A percentile compares a stretch with the other conserved stretches of the same genome.
phyloP scores from a whole-genome alignment of 2,329 filamentous ascomycete species.

The Apiospora kogelbergensis region DNA sequence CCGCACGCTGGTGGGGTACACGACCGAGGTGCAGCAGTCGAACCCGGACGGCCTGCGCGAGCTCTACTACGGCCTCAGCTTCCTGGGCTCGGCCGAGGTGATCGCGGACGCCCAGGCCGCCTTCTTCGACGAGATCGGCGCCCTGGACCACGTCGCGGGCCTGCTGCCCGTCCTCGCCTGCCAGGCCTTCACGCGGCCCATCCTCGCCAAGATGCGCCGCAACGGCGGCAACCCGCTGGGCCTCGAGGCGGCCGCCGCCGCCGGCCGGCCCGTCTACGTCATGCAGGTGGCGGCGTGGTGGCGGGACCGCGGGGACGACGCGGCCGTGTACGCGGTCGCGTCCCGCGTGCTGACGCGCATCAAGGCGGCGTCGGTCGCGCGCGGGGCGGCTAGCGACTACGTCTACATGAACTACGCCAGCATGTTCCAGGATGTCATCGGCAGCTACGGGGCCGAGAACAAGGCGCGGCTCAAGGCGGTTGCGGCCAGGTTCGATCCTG shows the following conservation, averaged over 20 bases:
- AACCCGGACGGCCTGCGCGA: constrained; percentile 43
- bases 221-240: constrained; percentile 40
- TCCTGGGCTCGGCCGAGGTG: background rate
- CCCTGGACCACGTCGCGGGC: background rate
- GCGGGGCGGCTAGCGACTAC: constrained; percentile 20
- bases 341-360: constrained; percentile 19
- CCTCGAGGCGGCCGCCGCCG: constrained; percentile 24
- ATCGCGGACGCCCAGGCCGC: constrained; percentile 38
- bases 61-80: background rate
- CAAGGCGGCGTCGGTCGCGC: constrained; percentile 16
- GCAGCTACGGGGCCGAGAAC: background rate
- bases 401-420: constrained; percentile 9
- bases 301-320: constrained; percentile 20
- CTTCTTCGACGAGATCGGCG: background rate
- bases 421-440: constrained; percentile 1
- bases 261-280: constrained; percentile 23
- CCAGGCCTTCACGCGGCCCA: constrained; percentile 41
- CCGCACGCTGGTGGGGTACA: constrained; percentile 37
- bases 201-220: constrained; percentile 34
- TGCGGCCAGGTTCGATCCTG: background rate
- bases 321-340: constrained; percentile 18
- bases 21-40: constrained; percentile 34
- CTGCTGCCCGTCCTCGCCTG: background rate
- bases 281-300: constrained; percentile 24
- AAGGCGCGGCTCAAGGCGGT: background rate